phyloP scores from a whole-genome alignment of 2,329 filamentous ascomycete genomes.

The Aureobasidium sp. region DNA sequence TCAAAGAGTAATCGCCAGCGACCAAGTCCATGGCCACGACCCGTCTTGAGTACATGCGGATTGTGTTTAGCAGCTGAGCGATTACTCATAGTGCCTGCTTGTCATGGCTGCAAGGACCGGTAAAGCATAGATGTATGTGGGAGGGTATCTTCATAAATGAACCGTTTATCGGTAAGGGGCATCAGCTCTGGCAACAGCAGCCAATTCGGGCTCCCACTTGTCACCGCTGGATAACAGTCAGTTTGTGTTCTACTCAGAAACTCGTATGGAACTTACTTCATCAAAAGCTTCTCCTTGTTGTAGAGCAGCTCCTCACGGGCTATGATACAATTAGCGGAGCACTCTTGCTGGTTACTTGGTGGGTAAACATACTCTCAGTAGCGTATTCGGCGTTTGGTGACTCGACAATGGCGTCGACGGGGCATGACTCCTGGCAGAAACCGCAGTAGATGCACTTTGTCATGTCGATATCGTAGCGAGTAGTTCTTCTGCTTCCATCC shows the following conservation, averaged over 20 bases:
- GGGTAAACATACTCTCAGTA: conserved; percentile 40
- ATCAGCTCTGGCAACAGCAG: conserved; percentile 85
- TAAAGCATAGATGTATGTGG: background rate
- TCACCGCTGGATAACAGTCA: conserved; percentile 32
- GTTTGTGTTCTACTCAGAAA: background rate
- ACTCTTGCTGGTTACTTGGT: conserved; percentile 94
- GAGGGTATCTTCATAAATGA: conserved; percentile 9
- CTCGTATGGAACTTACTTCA: conserved; percentile 30
- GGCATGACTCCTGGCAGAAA: conserved; percentile 98
- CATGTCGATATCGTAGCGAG: conserved; percentile 99
- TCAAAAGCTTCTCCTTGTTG: conserved; percentile 76
- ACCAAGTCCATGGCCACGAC: conserved; percentile 2
- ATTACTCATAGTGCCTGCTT: conserved; percentile 1
- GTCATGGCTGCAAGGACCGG: conserved; percentile 5
- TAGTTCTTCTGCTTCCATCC: conserved; percentile 90
- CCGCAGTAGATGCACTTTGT: conserved; percentile 99
- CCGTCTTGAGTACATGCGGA: background rate
- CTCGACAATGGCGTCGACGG: conserved; percentile 84
- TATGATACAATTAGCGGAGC: conserved; percentile 32
- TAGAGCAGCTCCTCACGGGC: conserved; percentile 76
- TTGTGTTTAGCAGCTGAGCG: background rate
- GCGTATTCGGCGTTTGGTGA: conserved; percentile 21
- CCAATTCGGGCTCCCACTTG: conserved; percentile 92
- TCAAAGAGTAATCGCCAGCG: conserved; percentile 10
- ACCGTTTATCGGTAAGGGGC: conserved; percentile 47